Evolutionary conservation across 75 land plant species (phyloP), one percentile per base, ranked within the genome.

Genomic region (Selaginella tamariscina): DNA sequence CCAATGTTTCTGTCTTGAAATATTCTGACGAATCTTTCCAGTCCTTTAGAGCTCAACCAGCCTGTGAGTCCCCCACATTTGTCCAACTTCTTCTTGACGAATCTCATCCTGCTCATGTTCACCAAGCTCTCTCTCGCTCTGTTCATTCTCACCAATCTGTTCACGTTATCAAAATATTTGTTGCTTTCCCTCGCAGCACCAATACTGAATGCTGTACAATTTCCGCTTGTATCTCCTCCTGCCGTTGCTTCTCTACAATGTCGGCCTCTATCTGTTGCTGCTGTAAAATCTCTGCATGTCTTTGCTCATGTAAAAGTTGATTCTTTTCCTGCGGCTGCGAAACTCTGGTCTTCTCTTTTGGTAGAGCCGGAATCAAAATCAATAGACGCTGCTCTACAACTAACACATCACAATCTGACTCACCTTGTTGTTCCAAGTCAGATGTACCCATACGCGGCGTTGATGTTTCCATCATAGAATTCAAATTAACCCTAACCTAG

Each of bases 31-130:
- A 88, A 91, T 49, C 76, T 79, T 0, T 32, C 80, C 31, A 91
- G 80, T 21, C 94, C 94, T 20, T 72, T 65, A 20, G 80, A 86
- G 24, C 66, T 33, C 24, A 91, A 72, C 97, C 97, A 91, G 27
- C 66, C 70, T 22, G 72, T 83, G 65, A 91, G 71, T 27, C 97
- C 97, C 29, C 93, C 97, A 18, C 75, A 78, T 33, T 33, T 72
- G 33, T 80, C 66, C 57, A 91, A 81, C 66, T 81, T 78, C 63
- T 74, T 82, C 64, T 81, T 88, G 5, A 91, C 69, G 55, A 77
- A 75, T 26, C 64, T 24, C 21, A 77, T 76, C 67, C 44, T 54
- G 30, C 32, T 65, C 49, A 5, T 39, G 49, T 39, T 5, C 5
- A 39, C 15, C 11, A 39, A 15, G 49, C 49, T 39, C 15, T 15